Evolutionary conservation across 2,329 filamentous ascomycete species (phyloP), one percentile per base, ranked within the genome.

Genomic region (Nemania sp.): DNA sequence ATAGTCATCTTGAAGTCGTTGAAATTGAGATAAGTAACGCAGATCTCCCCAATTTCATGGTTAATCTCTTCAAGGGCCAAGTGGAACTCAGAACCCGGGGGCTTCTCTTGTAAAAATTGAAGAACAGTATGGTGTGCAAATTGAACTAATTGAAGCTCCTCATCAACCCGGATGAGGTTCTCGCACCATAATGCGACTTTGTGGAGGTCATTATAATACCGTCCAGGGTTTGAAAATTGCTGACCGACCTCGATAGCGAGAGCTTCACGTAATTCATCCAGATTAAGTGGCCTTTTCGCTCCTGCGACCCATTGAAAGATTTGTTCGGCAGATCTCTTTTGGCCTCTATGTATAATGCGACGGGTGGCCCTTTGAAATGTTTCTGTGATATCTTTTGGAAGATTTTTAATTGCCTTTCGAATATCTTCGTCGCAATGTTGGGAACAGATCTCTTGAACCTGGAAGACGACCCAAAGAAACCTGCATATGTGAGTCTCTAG

Each of bases 401-500:
- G 38, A n/a, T 52, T 15, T 4, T 3, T 6, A 3, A 62, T 18
- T 24, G 26, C 38, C 20, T 45, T 5, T 2, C 59, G 59, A 35
- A 62, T 62, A 6, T 20, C 10, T 6, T 32, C 32, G 15, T 62
- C 59, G 18, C 35, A 47, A 15, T 62, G 20, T 22, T 32, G 18
- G 13, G 51, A 38, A 24, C 59, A 62, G 1, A 62, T 24, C 1
- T 8, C 8, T 53, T 55, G 32, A 10, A 62, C 45, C 49, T 62
- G 59, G n/a, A 62, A 38, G 24, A 32, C 24, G n/a, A 62, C 59
- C 59, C 59, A 62, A 13, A 62, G 59, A 55, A 62, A 62, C 56
- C 55, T 58, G 45, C 7, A 2, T 32, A 32, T n/a, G 29, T 32
- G 4, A 32, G 29, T 32, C n/a, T n/a, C n/a, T n/a, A n/a, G n/a